Base-by-base conservation (phyloP, 495 filamentous ascomycete species). In the Tuber brumale region DNA sequence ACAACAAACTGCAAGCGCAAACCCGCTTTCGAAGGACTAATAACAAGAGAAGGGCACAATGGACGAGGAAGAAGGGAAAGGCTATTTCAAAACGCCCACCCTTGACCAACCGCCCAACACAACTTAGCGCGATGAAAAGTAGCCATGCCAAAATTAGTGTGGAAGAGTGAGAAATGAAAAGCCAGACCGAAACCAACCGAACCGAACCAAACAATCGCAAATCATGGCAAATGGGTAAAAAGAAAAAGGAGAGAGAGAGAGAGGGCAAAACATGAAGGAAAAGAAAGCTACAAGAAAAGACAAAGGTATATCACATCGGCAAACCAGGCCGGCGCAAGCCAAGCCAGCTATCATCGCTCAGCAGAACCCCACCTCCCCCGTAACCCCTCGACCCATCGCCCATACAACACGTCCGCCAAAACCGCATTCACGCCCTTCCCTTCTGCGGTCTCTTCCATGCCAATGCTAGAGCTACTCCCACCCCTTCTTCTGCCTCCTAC, bases 351-450 rank as follows among this genome's bases (percentile, higher is more conserved):
- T 71, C 35, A 80, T 69, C 79, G 78, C 46, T 76, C 61, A 57
- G 71, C 61, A 45, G 73, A 66, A 66, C 78, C 80, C 95, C 95
- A 99, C 74, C 95, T 87, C 72, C 87, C 88, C 80, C 90, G 90
- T 81, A 98, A 84, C 21, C 93, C 94, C 76, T 96, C 93, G 1
- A 92, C 88, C 95, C 95, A 99, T 37, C 95, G 88, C 66, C 89
- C 87, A 84, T 97, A 98, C 31, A 99, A 88, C 42, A 97, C 91
- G 85, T 97, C 94, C 18, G 92, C 92, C 41, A 99, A 85, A 66
- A 66, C 57, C 2, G 57, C 57, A 12, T 66, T 66, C 57, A 66
- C n/a, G 4, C 57, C 57, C 18, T 66, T 66, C 57, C 3, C 57
- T 66, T 66, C 57, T 14, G 12, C 93, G 74, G 92, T 92, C 83